These are phyloP conservation scores for Gossypium davidsonii DNA, from an alignment of 441 rosid genomes.

Conservation along the genomic window DNA sequence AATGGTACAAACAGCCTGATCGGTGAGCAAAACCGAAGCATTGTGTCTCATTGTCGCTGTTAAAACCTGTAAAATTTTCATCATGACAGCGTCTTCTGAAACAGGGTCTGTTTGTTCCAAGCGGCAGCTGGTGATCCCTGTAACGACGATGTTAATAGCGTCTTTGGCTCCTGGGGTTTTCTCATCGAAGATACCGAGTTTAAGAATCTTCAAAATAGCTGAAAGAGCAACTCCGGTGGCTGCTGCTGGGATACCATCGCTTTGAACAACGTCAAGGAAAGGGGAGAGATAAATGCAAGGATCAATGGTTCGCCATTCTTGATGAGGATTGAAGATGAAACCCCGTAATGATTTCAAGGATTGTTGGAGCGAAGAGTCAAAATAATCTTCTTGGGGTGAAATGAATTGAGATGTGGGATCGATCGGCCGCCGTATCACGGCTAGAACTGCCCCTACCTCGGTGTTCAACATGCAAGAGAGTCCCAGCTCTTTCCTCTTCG, in stretches of 20 bases:
- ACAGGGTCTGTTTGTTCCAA: constrained; percentile 55
- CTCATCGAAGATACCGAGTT: constrained; percentile 60
- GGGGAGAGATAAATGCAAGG: constrained; percentile 76
- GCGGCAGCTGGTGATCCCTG: constrained; percentile 62
- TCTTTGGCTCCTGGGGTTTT: constrained; percentile 71
- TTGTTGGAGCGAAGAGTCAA: constrained; percentile 49
- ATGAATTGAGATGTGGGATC: constrained; percentile 33
- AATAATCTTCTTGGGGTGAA: constrained; percentile 42
- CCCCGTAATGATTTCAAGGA: constrained; percentile 71
- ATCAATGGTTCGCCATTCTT: constrained; percentile 72
- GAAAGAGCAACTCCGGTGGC: constrained; percentile 68
- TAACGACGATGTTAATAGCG: constrained; percentile 47
- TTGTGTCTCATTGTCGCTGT: constrained; percentile 54
- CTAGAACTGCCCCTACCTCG: constrained; percentile 77
- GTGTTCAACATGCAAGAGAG: constrained; percentile 92
- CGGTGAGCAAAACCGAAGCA: constrained; percentile 51
- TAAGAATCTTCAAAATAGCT: constrained; percentile 59
- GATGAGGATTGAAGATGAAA: constrained; percentile 80
- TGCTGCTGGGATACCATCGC: constrained; percentile 65
- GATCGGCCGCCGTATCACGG: constrained; percentile 61
- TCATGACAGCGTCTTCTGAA: constrained; percentile 70
- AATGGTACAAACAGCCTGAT: constrained; percentile 66
- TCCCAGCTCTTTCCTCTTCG: constrained; percentile 50
- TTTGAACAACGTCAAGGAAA: constrained; percentile 71
- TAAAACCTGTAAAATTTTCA: constrained; percentile 72